Base-by-base conservation (phyloP, 2,329 filamentous ascomycete genomes). In the Diplodia mutila region DNA sequence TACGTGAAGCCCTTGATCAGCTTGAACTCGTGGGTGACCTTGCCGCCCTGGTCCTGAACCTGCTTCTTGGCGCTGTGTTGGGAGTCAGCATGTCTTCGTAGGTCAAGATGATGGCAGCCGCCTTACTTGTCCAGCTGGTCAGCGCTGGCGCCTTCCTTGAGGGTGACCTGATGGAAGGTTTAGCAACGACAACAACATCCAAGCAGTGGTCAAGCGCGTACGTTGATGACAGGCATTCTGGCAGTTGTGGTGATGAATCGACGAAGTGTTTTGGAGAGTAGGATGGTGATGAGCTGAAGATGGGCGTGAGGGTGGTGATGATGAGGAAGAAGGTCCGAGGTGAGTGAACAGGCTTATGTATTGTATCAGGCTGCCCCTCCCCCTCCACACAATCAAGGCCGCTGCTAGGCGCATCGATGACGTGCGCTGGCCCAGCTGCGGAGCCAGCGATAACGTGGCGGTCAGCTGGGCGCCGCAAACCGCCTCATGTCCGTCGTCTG, bases 1-100 rank as follows among this genome's bases (percentile, higher is more conserved):
- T 88, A 97, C 94, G 91, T 90, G 84, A 97, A 97, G 68, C 91
- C 94, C 84, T 94, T 96, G 86, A 97, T 93, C 74, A 97, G 81
- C 69, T 82, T 90, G 85, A 92, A 97, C 79, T 95, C 91, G 73
- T 95, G 52, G 66, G 83, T 87, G 82, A 98, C 95, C 80, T 87
- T 88, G 77, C 93, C 94, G 76, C 94, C 94, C 77, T 94, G 88
- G 51, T 90, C 86, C 69, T 78, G 82, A 73, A 89, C 91, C 68
- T 89, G 82, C 78, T 94, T 82, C 88, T 97, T 97, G 69, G 91
- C 90, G 64, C 91, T 93, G 74, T 6, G 46, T 51, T 1, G 63
- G 25, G 12, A 7, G 53, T 66, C n/a, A 59, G 52, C 32, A 3
- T n/a, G 16, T 29, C 11, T n/a, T 27, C 11, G 27, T 3, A 6